Base-by-base conservation (phyloP, 805 yeast species). In the Barnettozyma californica region DNA sequence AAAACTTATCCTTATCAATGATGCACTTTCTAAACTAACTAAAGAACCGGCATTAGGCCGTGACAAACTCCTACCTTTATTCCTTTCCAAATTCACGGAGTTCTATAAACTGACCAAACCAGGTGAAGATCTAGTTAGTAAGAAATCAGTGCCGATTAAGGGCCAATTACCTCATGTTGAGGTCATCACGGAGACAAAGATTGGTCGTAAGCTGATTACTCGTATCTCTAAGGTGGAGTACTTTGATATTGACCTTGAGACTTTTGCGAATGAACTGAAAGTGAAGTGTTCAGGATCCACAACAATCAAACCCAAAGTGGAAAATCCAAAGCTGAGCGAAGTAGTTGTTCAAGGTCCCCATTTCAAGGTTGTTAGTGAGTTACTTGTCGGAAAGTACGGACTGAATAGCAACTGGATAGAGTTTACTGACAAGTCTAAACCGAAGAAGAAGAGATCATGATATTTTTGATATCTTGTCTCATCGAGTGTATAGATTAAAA, bases 291-390 rank as follows among this genome's bases (percentile, higher is more conserved):
- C 96, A 11, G 96, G 97, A 0, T 87, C 97, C 0, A 76, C 94
- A 0, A 82, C 96, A 0, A 74, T 87, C 10, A 84, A 83, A 0
- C 80, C 78, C 26, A 77, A 80, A 38, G 69, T 71, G 14, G 77
- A 76, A 36, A 75, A 78, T 45, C 83, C 83, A 5, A 76, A 74
- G 35, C 59, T 76, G 0, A 64, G 73, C 37, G 95, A 87, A 58
- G 89, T 94, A 4, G 75, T 81, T 42, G 95, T 94, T 2, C 98
- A 94, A 68, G 99, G 99, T 0, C 86, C 92, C 2, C 98, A 92
- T 62, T 81, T 81, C 21, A 75, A 78, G 42, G 63, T 75, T 0
- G 78, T 85, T 10, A 68, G 74, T n/a, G 83, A 81, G 2, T 63
- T 83, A 41, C 67, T 91, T 49, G 74, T 68, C 40, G 69, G 68